Evolutionary conservation across 2,329 filamentous ascomycete species (phyloP), one percentile per base, ranked within the genome.

Genomic region (Periconia sp.): DNA sequence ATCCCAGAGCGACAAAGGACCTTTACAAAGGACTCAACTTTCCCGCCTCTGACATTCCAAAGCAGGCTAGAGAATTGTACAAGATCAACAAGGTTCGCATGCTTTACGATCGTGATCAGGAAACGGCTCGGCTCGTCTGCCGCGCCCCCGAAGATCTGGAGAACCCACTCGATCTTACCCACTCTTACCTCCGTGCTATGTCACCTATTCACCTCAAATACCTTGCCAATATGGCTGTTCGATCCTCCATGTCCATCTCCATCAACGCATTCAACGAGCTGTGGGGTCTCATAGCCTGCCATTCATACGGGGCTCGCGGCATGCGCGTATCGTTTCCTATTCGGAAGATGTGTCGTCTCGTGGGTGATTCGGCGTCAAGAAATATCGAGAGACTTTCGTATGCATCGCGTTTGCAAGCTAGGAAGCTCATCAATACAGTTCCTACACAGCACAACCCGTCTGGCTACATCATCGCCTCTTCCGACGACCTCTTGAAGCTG

Each of bases 261-360:
- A 88, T 96, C 61, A 94, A 90, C 52, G 88, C 88, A 0, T 94
- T 95, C 57, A 79, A 82, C 54, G 87, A 95, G 56, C 73, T 96
- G 0, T 96, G 91, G 92, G 92, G 91, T 0, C 73, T 96, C 19
- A 90, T 96, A 28, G 85, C 89, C 1, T 95, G 90, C 48, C 91
- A 96, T 63, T 83, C 86, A 0, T 95, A 95, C 57, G 90, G 88
- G 0, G 50, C 70, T 2, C 80, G 79, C 31, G 90, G 90, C 4
- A 95, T 94, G 89, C 81, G 91, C n/a, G 89, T 96, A 0, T 89
- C 89, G 0, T 96, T 96, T 59, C 90, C 91, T 0, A 91, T 95
- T 35, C 81, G 91, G 10, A 95, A 95, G 68, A 92, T 96, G 86
- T 96, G 91, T 66, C 85, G 90, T 4, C 74, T 96, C 4, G 83